Base-by-base conservation (phyloP, 495 filamentous ascomycete genomes). In the Podospora fimiseda region DNA sequence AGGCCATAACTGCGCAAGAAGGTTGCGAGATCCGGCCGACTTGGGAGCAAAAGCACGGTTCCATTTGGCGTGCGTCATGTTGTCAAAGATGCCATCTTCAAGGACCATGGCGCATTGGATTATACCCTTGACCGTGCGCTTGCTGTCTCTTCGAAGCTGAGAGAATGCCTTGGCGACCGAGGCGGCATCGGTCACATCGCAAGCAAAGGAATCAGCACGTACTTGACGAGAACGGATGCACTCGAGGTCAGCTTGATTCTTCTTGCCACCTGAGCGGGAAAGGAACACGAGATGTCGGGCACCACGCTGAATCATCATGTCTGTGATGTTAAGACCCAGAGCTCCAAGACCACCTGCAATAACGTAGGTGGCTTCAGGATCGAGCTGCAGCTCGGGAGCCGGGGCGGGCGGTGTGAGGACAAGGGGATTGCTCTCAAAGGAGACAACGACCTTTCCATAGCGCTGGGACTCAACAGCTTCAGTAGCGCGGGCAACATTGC, bases 271-370 rank as follows among this genome's bases (percentile, higher is more conserved):
- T 9, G 41, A 53, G 23, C 80, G 70, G 16, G 76, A 78, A 11
- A 81, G 62, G 11, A 82, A 66, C 2, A 79, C 66, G 6, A 86
- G 47, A 55, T 80, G 59, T 13, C 61, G 61, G 2, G 81, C 82
- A 5, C 80, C 80, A 15, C 68, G 67, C 4, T 66, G 50, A 8
- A 70, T 70, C 63, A 85, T 67, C 75, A 71, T 79, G 1, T 50
- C 63, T 23, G 75, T 63, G 37, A 85, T 60, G 37, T 71, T 64
- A 30, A 72, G 70, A 23, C 81, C 81, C 14, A 85, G 69, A 8
- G 79, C 80, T 9, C 81, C 76, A 3, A 81, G 70, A 46, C 80
- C 75, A 6, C 80, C 78, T 24, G 73, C 66, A 14, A 83, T 59
- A 38, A 82, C 55, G 45, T 82, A 82, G 19, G 72, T 30, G 57